Evolutionary conservation across 768 basidiomycete genomes (phyloP).

Genomic region (Phaeolepiota aurea): DNA sequence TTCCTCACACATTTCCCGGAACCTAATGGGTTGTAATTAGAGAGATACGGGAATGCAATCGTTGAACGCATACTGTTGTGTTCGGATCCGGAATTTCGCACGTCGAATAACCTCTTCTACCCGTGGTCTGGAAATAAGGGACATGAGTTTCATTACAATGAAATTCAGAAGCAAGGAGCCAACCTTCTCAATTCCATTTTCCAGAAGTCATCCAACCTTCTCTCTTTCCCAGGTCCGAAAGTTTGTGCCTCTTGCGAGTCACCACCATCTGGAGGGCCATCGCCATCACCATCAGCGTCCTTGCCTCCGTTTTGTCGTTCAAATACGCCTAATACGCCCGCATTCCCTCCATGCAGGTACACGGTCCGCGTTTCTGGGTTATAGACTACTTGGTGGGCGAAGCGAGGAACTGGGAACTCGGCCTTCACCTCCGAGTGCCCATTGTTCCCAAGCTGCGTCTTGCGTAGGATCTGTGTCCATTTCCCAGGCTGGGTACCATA

Average conservation of each 20-base stretch:
- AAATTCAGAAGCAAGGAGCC: background rate
- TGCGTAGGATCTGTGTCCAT: slow-evolving; percentile 54
- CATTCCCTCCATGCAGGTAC: slow-evolving; percentile 76
- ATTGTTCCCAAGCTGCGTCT: slow-evolving; percentile 11
- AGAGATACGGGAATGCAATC: background rate
- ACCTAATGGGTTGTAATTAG: slow-evolving; percentile 30
- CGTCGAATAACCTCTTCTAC: slow-evolving; percentile 56
- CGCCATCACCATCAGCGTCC: slow-evolving; percentile 9
- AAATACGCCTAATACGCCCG: slow-evolving; percentile 25
- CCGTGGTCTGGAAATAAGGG: too few relatives aligned
- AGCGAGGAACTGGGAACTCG: slow-evolving; percentile 49
- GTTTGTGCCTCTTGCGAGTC: too few relatives aligned
- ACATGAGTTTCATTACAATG: slow-evolving; percentile 2
- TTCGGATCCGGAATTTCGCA: slow-evolving; percentile 55
- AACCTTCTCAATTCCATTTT: slow-evolving; percentile 61
- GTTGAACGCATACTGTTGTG: slow-evolving; percentile 52
- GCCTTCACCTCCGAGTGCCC: slow-evolving; percentile 16
- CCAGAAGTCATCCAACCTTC: slow-evolving; percentile 74
- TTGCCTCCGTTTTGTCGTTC: slow-evolving; percentile 7
- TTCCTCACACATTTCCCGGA: slow-evolving; percentile 76
- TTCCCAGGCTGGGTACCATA: slow-evolving; percentile 52
- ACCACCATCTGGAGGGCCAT: slow-evolving; percentile 9
- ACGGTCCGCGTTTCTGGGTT: slow-evolving; percentile 45
- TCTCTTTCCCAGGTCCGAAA: slow-evolving; percentile 22
- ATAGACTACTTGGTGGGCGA: slow-evolving; percentile 76